Percentiles rank a stretch among this genome's conserved stretches.
Evolutionary conservation across 495 filamentous ascomycete species (phyloP).

Genomic region (Trichocladium uniseriatum): DNA sequence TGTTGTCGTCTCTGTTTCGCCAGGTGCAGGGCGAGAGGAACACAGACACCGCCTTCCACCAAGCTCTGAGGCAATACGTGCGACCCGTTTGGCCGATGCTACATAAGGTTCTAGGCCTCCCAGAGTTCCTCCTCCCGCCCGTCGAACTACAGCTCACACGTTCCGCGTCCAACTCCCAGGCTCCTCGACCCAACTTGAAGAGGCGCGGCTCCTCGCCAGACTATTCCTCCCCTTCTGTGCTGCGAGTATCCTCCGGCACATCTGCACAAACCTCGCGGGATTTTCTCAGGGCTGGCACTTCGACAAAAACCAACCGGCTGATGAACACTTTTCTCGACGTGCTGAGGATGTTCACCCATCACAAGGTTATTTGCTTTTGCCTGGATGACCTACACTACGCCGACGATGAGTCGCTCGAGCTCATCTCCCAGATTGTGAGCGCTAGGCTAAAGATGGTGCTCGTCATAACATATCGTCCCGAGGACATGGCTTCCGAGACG

Average conservation of each 20-base stretch:
- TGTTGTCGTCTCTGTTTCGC: slow-evolving; percentile 73
- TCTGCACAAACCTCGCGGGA: slow-evolving; percentile 52
- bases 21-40: slow-evolving; percentile 89
- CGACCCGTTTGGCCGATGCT: slow-evolving; percentile 70
- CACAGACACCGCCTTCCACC: slow-evolving; percentile 73
- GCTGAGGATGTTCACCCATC: slow-evolving; percentile 63
- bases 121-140: slow-evolving; percentile 56
- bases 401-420: slow-evolving; percentile 73
- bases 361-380: slow-evolving; percentile 73
- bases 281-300: slow-evolving; percentile 58
- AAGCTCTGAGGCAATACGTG: slow-evolving; percentile 60
- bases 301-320: slow-evolving; percentile 65
- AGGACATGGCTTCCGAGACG: slow-evolving; percentile 40
- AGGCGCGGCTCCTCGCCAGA: slow-evolving; percentile 38
- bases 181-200: slow-evolving; percentile 15
- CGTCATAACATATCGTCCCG: slow-evolving; percentile 55
- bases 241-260: slow-evolving; percentile 10
- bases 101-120: slow-evolving; percentile 67
- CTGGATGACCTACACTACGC: slow-evolving; percentile 83
- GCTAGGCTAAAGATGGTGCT: slow-evolving; percentile 69
- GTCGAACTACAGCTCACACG: slow-evolving; percentile 16
- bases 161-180: slow-evolving; percentile 18
- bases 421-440: slow-evolving; percentile 63
- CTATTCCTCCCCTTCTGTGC: slow-evolving; percentile 16
- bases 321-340: slow-evolving; percentile 80